A percentile compares a stretch with the other conserved stretches of the same genome.
Conservation (phyloP, 2,329 filamentous ascomycete species). For the Cladosporium oxysporum region DNA sequence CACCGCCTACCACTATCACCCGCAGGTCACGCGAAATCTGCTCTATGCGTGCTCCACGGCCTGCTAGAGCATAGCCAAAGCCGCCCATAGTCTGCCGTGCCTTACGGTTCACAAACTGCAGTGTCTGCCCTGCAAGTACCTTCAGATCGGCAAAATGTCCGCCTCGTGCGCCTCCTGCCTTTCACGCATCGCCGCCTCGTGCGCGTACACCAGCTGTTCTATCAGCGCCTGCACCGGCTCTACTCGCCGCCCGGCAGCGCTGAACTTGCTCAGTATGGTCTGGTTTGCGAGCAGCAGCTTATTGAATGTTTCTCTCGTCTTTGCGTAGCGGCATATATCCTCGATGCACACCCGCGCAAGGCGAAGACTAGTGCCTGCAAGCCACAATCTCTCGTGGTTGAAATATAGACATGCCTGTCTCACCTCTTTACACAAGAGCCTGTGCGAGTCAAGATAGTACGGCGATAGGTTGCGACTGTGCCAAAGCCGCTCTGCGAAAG, state of each 20-base stretch:
- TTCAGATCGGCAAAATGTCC: conserved; percentile 53
- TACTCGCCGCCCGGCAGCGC: conserved; percentile 10
- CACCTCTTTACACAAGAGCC: not conserved
- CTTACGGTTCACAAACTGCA: conserved; percentile 54
- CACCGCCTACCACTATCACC: conserved; percentile 39
- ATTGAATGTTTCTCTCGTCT: conserved; percentile 23
- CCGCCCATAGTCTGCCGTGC: conserved; percentile 56
- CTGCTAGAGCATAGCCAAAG: conserved; percentile 49
- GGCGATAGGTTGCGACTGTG: not conserved
- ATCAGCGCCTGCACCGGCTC: conserved; percentile 20
- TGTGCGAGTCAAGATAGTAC: not conserved
- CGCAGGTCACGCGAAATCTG: conserved; percentile 53
- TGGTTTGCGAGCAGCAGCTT: conserved; percentile 23
- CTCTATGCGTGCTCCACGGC: conserved; percentile 51
- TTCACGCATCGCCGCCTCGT: not conserved
- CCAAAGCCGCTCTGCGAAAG: not conserved
- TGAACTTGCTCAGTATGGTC: conserved; percentile 23
- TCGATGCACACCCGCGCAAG: conserved; percentile 16
- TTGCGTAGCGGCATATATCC: conserved; percentile 17
- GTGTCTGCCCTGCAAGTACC: conserved; percentile 49
- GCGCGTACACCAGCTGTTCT: conserved; percentile 21
- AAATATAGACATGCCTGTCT: conserved; percentile 15
- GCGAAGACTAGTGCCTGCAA: conserved; percentile 7
- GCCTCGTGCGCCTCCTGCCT: conserved; percentile 36
- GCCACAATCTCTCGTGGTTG: conserved; percentile 21